Percentiles rank a stretch among this genome's conserved stretches.
Evolutionary conservation across 371 early-diverging fungal genomes (phyloP).

Genomic region (Mucor circinelloides): DNA sequence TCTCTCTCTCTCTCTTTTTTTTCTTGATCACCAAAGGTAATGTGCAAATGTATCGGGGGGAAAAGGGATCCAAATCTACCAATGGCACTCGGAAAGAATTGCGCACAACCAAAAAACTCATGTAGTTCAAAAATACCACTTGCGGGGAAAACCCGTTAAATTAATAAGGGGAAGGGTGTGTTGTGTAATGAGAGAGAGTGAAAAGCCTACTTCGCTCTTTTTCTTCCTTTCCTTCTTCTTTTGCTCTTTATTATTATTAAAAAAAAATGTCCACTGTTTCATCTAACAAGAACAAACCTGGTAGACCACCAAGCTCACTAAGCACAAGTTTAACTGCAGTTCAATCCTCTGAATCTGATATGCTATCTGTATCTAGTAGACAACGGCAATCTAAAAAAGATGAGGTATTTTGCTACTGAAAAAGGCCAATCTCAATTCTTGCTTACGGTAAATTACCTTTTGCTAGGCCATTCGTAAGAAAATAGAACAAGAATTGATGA

Average conservation of each 20-base stretch:
- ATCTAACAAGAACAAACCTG: slow-evolving; percentile 22
- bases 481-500: slow-evolving; percentile 73
- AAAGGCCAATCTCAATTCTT: neutral
- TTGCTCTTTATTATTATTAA: neutral
- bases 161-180: neutral
- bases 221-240: slow-evolving; percentile 4
- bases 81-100: neutral
- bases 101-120: neutral
- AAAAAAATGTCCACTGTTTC: slow-evolving; percentile 20
- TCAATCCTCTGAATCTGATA: slow-evolving; percentile 20
- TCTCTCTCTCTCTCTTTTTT: neutral
- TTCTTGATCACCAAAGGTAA: neutral
- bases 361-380: slow-evolving; percentile 34
- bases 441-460: neutral
- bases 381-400: slow-evolving; percentile 51
- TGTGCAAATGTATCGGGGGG: neutral
- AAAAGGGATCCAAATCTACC: slow-evolving; percentile 1
- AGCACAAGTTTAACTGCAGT: slow-evolving; percentile 5
- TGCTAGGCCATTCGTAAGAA: slow-evolving; percentile 75
- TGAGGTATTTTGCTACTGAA: slow-evolving; percentile 29
- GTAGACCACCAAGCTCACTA: slow-evolving; percentile 9
- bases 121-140: neutral
- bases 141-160: neutral
- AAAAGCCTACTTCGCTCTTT: neutral
- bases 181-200: neutral